Conservation (phyloP, 495 filamentous ascomycete genomes). For the Trichoderma virens region DNA sequence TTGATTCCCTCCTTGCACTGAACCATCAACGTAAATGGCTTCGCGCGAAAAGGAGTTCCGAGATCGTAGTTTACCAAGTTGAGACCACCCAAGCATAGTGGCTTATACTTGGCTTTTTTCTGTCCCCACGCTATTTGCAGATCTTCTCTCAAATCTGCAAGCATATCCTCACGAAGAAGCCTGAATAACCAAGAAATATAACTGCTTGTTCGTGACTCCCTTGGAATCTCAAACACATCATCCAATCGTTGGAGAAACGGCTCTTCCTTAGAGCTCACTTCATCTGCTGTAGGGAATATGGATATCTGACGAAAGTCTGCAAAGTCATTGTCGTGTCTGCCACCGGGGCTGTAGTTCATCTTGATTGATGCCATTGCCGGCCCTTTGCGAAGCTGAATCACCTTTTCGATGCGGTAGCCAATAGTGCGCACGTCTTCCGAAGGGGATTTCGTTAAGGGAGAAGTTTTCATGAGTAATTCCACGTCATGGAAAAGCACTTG, state of each 20-base stretch:
- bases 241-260: conserved; percentile 52
- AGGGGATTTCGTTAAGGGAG: conserved; percentile 25
- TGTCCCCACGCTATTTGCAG: conserved; percentile 42
- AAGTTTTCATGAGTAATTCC: conserved; percentile 22
- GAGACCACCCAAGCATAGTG: conserved; percentile 19
- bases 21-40: conserved; percentile 39
- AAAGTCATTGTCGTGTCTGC: conserved; percentile 74
- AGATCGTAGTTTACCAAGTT: conserved; percentile 18
- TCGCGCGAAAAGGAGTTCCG: conserved; percentile 18
- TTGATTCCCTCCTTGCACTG: conserved; percentile 38
- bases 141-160: conserved; percentile 57
- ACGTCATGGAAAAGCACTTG: conserved; percentile 25
- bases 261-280: conserved; percentile 49
- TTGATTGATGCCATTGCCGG: conserved; percentile 15
- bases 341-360: conserved; percentile 42
- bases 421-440: conserved; percentile 19
- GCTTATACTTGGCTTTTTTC: conserved; percentile 19
- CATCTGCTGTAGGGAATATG: conserved; percentile 62
- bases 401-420: conserved; percentile 24
- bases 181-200: conserved; percentile 78
- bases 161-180: conserved; percentile 66
- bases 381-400: not conserved
- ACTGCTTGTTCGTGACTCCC: conserved; percentile 33
- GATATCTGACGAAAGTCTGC: conserved; percentile 51
- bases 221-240: conserved; percentile 26